These are phyloP conservation scores for Agapanthus africanus DNA, from an alignment of 106 monocot genomes.

Conservation along the genomic window DNA sequence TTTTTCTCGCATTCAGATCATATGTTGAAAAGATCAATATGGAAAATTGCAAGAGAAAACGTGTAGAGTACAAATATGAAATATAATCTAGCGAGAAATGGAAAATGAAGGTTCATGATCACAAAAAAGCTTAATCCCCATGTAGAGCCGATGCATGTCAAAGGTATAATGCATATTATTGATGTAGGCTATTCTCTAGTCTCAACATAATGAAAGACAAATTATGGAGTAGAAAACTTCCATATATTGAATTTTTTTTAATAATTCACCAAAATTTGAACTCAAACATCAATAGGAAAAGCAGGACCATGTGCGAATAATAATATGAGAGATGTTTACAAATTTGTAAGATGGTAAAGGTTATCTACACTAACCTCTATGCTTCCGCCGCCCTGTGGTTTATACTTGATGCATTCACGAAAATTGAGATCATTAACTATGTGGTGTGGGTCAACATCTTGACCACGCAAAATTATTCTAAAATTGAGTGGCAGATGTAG, in stretches of 20 bases:
- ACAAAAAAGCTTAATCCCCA: background rate
- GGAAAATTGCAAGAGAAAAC: background rate
- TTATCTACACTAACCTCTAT: constrained; percentile 33
- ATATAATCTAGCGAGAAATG: background rate
- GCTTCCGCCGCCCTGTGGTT: constrained; percentile 33
- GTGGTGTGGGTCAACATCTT: constrained; percentile 43
- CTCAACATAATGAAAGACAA: background rate
- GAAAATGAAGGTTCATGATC: background rate
- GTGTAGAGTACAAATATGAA: background rate
- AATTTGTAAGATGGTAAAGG: background rate
- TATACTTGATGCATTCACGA: constrained; percentile 63
- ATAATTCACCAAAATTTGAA: background rate
- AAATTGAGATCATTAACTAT: constrained; percentile 52
- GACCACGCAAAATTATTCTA: constrained; percentile 59
- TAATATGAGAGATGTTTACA: background rate
- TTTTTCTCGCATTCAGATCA: background rate
- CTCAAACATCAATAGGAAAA: background rate
- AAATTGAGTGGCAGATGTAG: constrained; percentile 52
- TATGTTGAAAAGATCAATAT: background rate
- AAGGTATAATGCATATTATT: background rate
- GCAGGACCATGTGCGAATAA: background rate
- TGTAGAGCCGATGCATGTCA: background rate
- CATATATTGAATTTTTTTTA: background rate
- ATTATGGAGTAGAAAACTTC: background rate
- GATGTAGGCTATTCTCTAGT: too few relatives aligned